A percentile compares a stretch with the other conserved stretches of the same genome.
Evolutionary conservation across 495 filamentous ascomycete species (phyloP).

Genomic region (Xylaria scruposa): DNA sequence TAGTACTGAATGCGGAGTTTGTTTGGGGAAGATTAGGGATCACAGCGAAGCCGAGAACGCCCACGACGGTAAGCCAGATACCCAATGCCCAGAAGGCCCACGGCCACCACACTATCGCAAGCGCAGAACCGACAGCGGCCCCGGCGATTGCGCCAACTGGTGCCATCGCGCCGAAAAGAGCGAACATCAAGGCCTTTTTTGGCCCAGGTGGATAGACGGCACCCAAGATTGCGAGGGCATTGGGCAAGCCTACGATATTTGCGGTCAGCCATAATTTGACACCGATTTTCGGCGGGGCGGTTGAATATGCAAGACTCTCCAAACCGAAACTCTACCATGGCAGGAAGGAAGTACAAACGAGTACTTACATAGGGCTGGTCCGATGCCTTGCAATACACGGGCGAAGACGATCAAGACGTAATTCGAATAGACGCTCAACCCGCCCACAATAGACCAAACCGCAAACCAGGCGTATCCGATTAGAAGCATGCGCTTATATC

Average conservation of each 20-base stretch:
- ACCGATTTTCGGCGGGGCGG: background rate
- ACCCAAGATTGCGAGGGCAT: constrained; percentile 68
- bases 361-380: constrained; percentile 54
- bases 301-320: background rate
- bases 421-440: constrained; percentile 46
- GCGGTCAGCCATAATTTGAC: background rate
- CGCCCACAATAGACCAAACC: constrained; percentile 63
- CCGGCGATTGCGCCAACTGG: constrained; percentile 63
- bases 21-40: constrained; percentile 46
- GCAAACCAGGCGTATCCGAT: constrained; percentile 64
- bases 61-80: constrained; percentile 52
- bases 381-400: constrained; percentile 67
- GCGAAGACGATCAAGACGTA: constrained; percentile 61
- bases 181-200: constrained; percentile 69
- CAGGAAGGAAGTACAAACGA: background rate
- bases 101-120: constrained; percentile 67
- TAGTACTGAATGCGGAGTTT: background rate
- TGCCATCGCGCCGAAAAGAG: constrained; percentile 67
- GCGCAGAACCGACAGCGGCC: constrained; percentile 55
- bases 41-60: constrained; percentile 49
- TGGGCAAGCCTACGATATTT: constrained; percentile 47
- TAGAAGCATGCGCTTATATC: constrained; percentile 63
- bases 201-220: constrained; percentile 58
- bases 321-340: background rate
- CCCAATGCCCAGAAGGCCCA: constrained; percentile 69